A percentile compares a stretch with the other conserved stretches of the same genome.
These are phyloP conservation scores for Trichophyton verrucosum DNA, from an alignment of 2,329 filamentous ascomycete species.

Conservation along the genomic window DNA sequence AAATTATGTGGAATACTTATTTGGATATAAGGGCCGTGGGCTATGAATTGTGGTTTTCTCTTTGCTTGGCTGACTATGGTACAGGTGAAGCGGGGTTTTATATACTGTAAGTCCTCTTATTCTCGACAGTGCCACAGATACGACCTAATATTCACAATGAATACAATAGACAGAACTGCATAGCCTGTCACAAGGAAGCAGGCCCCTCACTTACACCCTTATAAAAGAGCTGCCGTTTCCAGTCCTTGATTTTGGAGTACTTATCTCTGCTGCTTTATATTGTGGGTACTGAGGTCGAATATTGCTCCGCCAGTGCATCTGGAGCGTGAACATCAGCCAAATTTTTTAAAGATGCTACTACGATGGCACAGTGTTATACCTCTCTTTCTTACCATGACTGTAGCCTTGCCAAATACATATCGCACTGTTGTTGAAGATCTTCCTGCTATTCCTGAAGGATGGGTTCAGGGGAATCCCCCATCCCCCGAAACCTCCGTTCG, in stretches of 20 bases:
- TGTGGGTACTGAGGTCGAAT: not conserved
- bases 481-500: slow-evolving; percentile 31
- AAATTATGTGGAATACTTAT: too few species aligned
- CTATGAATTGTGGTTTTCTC: not conserved
- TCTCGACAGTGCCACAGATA: not conserved
- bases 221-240: not conserved
- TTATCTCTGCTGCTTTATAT: not conserved
- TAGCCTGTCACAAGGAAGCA: not conserved
- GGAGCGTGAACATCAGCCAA: not conserved
- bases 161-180: not conserved
- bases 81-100: not conserved
- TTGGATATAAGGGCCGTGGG: too few species aligned
- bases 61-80: not conserved
- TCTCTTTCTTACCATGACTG: not conserved
- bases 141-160: not conserved
- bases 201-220: not conserved
- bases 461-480: slow-evolving; percentile 20
- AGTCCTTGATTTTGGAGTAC: not conserved
- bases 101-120: not conserved
- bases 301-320: not conserved
- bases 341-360: not conserved
- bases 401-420: not conserved
- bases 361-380: not conserved
- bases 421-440: slow-evolving; percentile 23
- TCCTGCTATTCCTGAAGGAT: slow-evolving; percentile 22